Base-by-base conservation (phyloP, 2,329 filamentous ascomycete species). In the Seiridium cupressi region DNA sequence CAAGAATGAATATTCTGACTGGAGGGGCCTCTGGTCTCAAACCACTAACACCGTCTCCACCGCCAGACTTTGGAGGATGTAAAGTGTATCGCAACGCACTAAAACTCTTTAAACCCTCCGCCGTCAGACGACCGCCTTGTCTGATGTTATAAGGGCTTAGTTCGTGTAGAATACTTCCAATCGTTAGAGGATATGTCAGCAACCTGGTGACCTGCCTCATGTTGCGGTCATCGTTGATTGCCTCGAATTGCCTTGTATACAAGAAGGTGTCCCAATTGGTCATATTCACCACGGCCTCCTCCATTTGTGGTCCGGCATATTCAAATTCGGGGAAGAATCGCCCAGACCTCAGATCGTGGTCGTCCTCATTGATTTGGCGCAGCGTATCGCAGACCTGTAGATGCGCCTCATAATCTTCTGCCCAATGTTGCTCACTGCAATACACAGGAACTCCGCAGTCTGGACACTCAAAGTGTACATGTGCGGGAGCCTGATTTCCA, bases 251-350 rank as follows among this genome's bases (percentile, higher is more conserved):
- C 69, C 95, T 84, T 3, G 93, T 96, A 73, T 97, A 99, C 71
- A 99, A 81, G 68, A 96, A 92, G 0, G 95, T 98, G 75, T 99
- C 95, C 95, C 95, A 99, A 74, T 96, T 99, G 48, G 90, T 96
- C 90, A 99, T 93, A 76, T 99, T 99, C 66, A 97, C 87, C 65
- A 95, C 83, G 40, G 93, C 91, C 73, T 97, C 94, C 65, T 97
- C 93, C 73, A 97, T 88, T 77, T 97, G 93, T 58, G 89, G 83
- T 11, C 90, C 91, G 0, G 95, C 93, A 71, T 97, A 96, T 63
- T 93, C 88, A 70, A 96, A 98, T 74, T 99, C 96, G 11, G 91
- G 89, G 76, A 99, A 99, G 74, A 92, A 90, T 35, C 95, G 86
- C 3, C 95, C 95, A 18, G 92, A 97, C 55, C 90, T 84, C 66